Evolutionary conservation across 805 yeast species (phyloP).

Genomic region (Hanseniaspora pseudoguilliermondii): DNA sequence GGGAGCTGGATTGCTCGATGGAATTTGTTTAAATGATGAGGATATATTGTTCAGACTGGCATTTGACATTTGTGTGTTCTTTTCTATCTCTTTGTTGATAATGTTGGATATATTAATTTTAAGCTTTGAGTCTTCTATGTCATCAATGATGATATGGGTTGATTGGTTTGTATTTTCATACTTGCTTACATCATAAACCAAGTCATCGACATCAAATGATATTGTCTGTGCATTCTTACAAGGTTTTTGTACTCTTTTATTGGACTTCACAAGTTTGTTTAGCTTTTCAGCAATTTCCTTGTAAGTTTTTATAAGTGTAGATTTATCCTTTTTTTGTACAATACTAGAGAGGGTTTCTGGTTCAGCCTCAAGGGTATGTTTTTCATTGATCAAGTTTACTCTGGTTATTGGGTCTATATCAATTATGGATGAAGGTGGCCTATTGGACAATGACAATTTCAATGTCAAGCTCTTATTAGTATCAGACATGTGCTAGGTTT

Average conservation of each 20-base stretch:
- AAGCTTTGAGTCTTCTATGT: constrained; percentile 4
- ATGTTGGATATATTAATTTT: constrained; percentile 10
- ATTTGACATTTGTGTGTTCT: not conserved
- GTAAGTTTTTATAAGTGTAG: not conserved
- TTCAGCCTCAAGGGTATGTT: not conserved
- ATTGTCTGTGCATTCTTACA: not conserved
- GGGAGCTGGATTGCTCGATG: not conserved
- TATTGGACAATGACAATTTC: not conserved
- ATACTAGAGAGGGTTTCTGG: not conserved
- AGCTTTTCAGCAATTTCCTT: not conserved
- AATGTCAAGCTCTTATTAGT: not conserved
- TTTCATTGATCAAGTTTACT: not conserved
- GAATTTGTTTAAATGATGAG: not conserved
- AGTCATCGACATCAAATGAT: not conserved
- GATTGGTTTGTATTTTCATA: not conserved
- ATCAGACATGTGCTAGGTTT: not conserved
- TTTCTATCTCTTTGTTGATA: constrained; percentile 10
- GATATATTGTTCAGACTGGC: not conserved
- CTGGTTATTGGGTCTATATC: constrained; percentile 10
- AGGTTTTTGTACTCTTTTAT: not conserved
- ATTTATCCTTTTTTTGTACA: not conserved
- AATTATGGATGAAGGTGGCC: not conserved
- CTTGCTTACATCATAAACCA: not conserved
- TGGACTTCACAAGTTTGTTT: not conserved
- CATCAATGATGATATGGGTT: constrained; percentile 2